Evolutionary conservation across 2,329 filamentous ascomycete genomes (phyloP).

Genomic region (Pyricularia grisea): DNA sequence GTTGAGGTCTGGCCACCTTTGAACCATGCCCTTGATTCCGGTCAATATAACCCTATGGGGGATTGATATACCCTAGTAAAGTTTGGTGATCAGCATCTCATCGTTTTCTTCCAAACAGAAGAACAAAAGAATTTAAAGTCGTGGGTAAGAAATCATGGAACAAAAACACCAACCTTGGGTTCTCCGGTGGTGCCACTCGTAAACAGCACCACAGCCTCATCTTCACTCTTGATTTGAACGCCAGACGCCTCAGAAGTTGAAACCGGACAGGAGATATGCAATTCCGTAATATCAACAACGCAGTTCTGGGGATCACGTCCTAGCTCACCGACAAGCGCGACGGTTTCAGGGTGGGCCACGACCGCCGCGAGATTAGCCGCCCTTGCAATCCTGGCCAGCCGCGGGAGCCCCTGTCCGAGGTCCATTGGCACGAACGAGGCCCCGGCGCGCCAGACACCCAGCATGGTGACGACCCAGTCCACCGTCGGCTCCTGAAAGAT

Average conservation of each 20-base stretch:
- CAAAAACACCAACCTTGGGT: slow-evolving; percentile 47
- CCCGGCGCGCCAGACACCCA: slow-evolving; percentile 23
- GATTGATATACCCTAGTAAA: background rate
- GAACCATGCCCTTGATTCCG: slow-evolving; percentile 10
- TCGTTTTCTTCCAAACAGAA: no score
- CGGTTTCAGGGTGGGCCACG: slow-evolving; percentile 11
- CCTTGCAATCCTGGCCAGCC: slow-evolving; percentile 5
- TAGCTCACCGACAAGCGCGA: background rate
- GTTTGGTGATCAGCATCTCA: background rate
- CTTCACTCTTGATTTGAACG: background rate
- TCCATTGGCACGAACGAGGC: slow-evolving; percentile 24
- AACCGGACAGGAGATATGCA: no score
- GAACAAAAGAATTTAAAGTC: background rate
- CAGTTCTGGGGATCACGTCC: background rate
- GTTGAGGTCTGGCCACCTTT: slow-evolving; percentile 3
- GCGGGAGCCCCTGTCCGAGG: slow-evolving; percentile 16
- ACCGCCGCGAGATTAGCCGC: slow-evolving; percentile 18
- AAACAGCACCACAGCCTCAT: slow-evolving; percentile 48
- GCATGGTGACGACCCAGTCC: slow-evolving; percentile 19
- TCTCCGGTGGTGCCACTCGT: slow-evolving; percentile 65
- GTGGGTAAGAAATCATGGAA: background rate
- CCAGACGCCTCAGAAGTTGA: background rate
- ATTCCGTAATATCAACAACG: background rate
- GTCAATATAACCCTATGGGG: slow-evolving; percentile 5
- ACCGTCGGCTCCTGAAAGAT: slow-evolving; percentile 14